A percentile compares a stretch with the other conserved stretches of the same genome.
Conservation (phyloP, 495 filamentous ascomycete species). For the Annulohypoxylon stygium region DNA sequence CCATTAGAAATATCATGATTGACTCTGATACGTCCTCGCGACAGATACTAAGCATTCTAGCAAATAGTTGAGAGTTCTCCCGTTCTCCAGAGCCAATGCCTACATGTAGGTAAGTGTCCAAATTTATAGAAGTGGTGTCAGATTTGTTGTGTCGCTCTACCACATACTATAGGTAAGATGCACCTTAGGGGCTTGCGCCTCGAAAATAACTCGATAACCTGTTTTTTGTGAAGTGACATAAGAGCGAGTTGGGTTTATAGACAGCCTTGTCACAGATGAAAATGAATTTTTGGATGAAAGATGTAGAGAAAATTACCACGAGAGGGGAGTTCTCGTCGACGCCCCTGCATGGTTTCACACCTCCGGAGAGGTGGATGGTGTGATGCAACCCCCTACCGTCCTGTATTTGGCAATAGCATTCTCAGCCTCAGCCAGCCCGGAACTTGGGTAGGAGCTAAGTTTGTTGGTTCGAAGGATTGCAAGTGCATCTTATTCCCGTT, state of each 20-base stretch:
- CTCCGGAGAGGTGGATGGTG: slow-evolving; percentile 7
- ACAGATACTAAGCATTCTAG: not conserved
- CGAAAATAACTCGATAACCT: not conserved
- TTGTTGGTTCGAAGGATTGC: slow-evolving; percentile 22
- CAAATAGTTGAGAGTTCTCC: too few species aligned
- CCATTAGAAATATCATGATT: not conserved
- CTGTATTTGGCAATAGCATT: slow-evolving; percentile 15
- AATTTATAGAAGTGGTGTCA: slow-evolving; percentile 1
- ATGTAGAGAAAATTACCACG: not conserved
- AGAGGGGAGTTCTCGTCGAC: not conserved
- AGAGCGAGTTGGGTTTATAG: not conserved
- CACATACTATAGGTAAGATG: not conserved
- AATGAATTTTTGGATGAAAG: not conserved
- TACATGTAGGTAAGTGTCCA: too few species aligned
- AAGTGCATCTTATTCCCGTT: slow-evolving; percentile 11
- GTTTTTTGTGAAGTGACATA: not conserved
- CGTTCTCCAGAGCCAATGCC: too few species aligned
- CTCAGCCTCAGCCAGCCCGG: slow-evolving; percentile 23
- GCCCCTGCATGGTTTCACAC: slow-evolving; percentile 31
- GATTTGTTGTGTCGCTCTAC: slow-evolving; percentile 3
- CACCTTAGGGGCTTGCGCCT: not conserved
- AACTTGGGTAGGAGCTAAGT: not conserved
- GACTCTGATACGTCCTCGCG: slow-evolving; percentile 16
- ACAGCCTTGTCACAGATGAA: not conserved
- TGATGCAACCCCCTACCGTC: not conserved